Conservation (phyloP, 2,329 filamentous ascomycete genomes). For the Sclerotinia glacialis region DNA sequence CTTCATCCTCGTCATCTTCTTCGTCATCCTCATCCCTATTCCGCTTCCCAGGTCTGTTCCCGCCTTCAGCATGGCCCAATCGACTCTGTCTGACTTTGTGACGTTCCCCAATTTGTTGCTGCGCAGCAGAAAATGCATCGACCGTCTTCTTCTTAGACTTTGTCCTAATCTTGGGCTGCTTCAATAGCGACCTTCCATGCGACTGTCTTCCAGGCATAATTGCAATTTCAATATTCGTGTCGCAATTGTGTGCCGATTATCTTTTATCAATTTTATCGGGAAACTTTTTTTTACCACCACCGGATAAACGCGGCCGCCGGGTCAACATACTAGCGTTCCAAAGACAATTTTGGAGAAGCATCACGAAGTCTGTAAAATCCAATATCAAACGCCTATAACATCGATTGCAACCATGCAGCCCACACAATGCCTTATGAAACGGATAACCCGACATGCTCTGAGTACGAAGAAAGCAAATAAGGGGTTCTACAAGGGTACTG, state of each 20-base stretch:
- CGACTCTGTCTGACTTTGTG: constrained; percentile 54
- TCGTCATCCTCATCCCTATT: constrained; percentile 47
- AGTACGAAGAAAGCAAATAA: constrained; percentile 92
- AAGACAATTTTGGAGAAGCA: constrained; percentile 20
- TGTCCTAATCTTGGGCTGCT: constrained; percentile 42
- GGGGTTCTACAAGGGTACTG: constrained; percentile 96
- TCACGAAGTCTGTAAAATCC: constrained; percentile 5
- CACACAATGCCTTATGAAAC: constrained; percentile 63
- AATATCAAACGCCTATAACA: constrained; percentile 1
- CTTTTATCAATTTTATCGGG: constrained; percentile 30
- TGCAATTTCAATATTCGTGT: constrained; percentile 6
- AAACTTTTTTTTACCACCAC: constrained; percentile 29
- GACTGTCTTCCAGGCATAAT: constrained; percentile 41
- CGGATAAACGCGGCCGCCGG: constrained; percentile 31
- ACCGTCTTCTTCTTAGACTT: constrained; percentile 46
- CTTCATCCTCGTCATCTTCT: constrained; percentile 44
- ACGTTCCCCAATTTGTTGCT: constrained; percentile 52
- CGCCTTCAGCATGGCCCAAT: constrained; percentile 52
- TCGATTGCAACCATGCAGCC: constrained; percentile 55
- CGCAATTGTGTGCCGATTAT: constrained; percentile 16
- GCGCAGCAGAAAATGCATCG: constrained; percentile 65
- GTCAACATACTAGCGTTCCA: constrained; percentile 2
- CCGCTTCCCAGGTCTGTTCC: constrained; percentile 42
- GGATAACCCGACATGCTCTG: constrained; percentile 72
- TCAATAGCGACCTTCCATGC: constrained; percentile 36